These are phyloP conservation scores for Gossypium longicalyx DNA, from an alignment of 345 rosid genomes.

Conservation along the genomic window DNA sequence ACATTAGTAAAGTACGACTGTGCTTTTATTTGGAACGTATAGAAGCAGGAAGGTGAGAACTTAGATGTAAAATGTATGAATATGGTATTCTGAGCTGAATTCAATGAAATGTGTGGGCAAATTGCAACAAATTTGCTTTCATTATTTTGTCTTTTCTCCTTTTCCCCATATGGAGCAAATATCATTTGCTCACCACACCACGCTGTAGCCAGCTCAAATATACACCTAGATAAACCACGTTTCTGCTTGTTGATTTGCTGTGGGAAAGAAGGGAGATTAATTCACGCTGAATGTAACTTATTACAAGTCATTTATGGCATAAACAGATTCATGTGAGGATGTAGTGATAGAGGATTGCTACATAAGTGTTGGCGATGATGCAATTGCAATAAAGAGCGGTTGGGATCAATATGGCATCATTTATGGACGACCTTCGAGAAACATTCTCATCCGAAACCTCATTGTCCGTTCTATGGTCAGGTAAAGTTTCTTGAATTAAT, in stretches of 20 bases:
- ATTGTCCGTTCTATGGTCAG: constrained; percentile 92
- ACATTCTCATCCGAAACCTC: constrained; percentile 82
- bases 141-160: background rate
- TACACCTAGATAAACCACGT: background rate
- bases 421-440: constrained; percentile 73
- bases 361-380: constrained; percentile 96
- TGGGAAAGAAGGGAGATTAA: background rate
- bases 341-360: constrained; percentile 93
- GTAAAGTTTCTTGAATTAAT: constrained; percentile 34
- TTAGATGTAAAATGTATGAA: background rate
- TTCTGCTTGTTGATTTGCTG: constrained; percentile 14
- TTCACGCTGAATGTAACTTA: constrained; percentile 4
- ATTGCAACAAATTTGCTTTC: background rate
- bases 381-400: constrained; percentile 91
- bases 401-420: constrained; percentile 98
- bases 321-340: constrained; percentile 88
- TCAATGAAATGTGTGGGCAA: constrained; percentile 1
- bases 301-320: background rate
- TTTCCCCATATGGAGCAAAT: background rate
- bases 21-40: background rate
- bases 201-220: background rate
- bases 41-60: background rate
- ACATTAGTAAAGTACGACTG: background rate
- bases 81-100: background rate
- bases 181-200: background rate